A percentile compares a stretch with the other conserved stretches of the same genome.
Conservation (phyloP, 1,139 yeast genomes). For the Yueomyces sp. region DNA sequence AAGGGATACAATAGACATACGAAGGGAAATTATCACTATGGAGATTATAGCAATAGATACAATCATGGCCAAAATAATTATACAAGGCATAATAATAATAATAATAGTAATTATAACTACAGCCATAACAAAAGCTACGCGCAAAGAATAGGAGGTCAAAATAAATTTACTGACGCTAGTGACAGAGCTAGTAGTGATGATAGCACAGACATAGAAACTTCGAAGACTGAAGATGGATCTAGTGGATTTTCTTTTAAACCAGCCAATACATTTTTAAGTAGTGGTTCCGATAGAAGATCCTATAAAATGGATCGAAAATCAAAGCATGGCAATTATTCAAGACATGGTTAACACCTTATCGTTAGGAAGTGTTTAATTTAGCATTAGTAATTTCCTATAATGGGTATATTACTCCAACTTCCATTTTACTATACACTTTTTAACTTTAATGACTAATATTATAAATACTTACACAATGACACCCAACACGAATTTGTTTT, state of each 20-base stretch:
- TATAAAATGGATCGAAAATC: neutral
- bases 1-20: neutral
- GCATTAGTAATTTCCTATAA: too few species aligned
- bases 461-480: too few species aligned
- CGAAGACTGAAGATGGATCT: neutral
- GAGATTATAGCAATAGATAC: conserved; percentile 3
- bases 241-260: neutral
- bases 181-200: neutral
- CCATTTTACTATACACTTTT: too few species aligned
- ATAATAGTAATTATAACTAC: neutral
- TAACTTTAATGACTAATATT: too few species aligned
- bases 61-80: conserved; percentile 1
- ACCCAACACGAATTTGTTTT: too few species aligned
- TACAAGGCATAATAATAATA: conserved; percentile 3
- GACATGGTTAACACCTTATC: neutral
- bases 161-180: neutral
- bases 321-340: neutral
- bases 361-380: too few species aligned
- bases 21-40: conserved; percentile 2
- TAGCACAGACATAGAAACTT: neutral
- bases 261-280: neutral
- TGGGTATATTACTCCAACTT: too few species aligned
- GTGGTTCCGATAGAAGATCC: neutral
- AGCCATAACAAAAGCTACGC: neutral
- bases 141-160: neutral